phyloP scores from a whole-genome alignment of 2,329 filamentous ascomycete species.

The Fusarium sp. region DNA sequence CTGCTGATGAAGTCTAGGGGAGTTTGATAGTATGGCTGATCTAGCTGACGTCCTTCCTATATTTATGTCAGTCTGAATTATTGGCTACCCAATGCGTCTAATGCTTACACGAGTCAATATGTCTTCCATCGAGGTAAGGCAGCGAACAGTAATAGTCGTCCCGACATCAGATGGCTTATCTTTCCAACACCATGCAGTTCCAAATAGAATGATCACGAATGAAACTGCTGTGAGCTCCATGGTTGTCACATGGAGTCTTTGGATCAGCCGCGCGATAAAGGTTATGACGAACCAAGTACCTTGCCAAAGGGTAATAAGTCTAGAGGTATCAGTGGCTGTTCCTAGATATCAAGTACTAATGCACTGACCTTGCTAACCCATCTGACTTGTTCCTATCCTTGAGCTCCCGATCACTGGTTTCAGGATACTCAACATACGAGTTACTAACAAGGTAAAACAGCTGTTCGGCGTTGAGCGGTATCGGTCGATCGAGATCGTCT shows the following conservation, averaged over 20 bases:
- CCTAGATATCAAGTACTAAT: too few species aligned
- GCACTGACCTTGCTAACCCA: slow-evolving; percentile 1
- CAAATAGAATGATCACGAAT: slow-evolving; percentile 8
- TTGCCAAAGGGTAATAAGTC: slow-evolving; percentile 13
- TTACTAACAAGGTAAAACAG: slow-evolving; percentile 10
- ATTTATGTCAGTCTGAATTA: background rate
- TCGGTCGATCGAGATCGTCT: fast-evolving
- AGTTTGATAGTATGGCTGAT: slow-evolving; percentile 7
- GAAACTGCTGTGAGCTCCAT: slow-evolving; percentile 20
- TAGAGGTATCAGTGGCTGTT: background rate
- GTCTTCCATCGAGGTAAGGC: background rate
- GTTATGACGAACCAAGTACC: slow-evolving; percentile 15
- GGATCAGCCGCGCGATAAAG: background rate
- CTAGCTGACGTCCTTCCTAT: background rate
- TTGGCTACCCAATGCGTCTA: background rate
- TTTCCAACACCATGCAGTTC: slow-evolving; percentile 24
- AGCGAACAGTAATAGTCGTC: background rate
- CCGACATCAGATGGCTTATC: slow-evolving; percentile 15
- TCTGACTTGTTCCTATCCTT: slow-evolving; percentile 14
- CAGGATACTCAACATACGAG: background rate
- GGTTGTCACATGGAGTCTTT: slow-evolving; percentile 11
- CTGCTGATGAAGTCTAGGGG: slow-evolving; percentile 14
- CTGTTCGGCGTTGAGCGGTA: slow-evolving; percentile 23
- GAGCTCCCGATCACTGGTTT: background rate
- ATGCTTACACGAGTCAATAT: background rate